These are phyloP conservation scores for Neurospora sp. DNA, from an alignment of 495 filamentous ascomycete genomes.

Conservation along the genomic window DNA sequence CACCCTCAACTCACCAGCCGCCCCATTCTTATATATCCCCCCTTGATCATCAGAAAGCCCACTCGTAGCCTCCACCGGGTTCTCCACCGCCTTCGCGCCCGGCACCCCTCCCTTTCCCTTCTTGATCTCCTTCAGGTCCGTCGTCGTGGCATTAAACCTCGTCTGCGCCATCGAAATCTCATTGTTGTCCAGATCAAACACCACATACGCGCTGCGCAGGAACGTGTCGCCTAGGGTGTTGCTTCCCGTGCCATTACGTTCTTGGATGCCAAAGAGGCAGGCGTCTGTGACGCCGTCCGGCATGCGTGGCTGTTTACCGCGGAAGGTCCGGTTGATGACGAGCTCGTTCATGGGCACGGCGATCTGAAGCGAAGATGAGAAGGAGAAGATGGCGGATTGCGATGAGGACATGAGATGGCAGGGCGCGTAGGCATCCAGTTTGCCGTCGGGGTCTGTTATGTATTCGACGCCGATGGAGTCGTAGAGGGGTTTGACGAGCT, in stretches of 20 bases:
- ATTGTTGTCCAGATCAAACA: slow-evolving; percentile 83
- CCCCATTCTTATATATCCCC: slow-evolving; percentile 1
- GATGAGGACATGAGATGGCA: slow-evolving; percentile 54
- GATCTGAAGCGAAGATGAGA: slow-evolving; percentile 52
- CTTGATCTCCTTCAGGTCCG: slow-evolving; percentile 62
- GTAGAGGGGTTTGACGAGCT: slow-evolving; percentile 54
- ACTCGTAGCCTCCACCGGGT: slow-evolving; percentile 48
- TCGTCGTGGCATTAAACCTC: slow-evolving; percentile 60
- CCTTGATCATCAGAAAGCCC: slow-evolving; percentile 12
- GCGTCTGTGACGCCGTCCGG: slow-evolving; percentile 45
- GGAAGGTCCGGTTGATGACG: slow-evolving; percentile 49
- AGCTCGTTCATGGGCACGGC: slow-evolving; percentile 66
- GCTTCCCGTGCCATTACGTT: slow-evolving; percentile 48
- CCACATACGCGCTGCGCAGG: slow-evolving; percentile 81
- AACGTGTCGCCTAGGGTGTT: slow-evolving; percentile 86
- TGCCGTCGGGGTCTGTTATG: slow-evolving; percentile 39
- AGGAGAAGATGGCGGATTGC: slow-evolving; percentile 57
- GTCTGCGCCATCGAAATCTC: slow-evolving; percentile 81
- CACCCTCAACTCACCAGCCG: neutral
- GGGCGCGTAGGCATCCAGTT: slow-evolving; percentile 57
- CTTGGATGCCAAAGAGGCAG: slow-evolving; percentile 69
- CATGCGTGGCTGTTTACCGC: slow-evolving; percentile 43
- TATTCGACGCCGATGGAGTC: slow-evolving; percentile 43
- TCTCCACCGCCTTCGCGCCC: slow-evolving; percentile 53
- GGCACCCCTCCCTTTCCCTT: slow-evolving; percentile 55